A percentile compares a stretch with the other conserved stretches of the same genome.
Evolutionary conservation across 1,139 yeast genomes (phyloP).

Genomic region (Lodderomyces parapsilosis): DNA sequence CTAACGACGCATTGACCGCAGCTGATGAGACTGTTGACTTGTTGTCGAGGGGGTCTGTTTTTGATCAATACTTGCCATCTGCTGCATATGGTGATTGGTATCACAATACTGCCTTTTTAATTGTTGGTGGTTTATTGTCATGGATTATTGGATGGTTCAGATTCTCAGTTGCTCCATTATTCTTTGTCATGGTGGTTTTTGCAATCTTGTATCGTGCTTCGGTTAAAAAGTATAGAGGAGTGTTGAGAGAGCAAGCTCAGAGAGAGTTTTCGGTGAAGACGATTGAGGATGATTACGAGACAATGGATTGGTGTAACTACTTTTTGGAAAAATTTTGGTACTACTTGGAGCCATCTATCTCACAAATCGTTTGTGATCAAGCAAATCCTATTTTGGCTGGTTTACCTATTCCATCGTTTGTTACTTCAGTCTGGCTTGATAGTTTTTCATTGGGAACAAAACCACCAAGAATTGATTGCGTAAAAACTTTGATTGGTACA

Average conservation of each 20-base stretch:
- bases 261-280: slow-evolving; percentile 78
- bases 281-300: slow-evolving; percentile 85
- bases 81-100: slow-evolving; percentile 91
- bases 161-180: slow-evolving; percentile 78
- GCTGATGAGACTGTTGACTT: slow-evolving; percentile 74
- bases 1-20: slow-evolving; percentile 58
- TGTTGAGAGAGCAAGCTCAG: slow-evolving; percentile 75
- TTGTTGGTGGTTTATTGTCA: slow-evolving; percentile 65
- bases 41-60: slow-evolving; percentile 62
- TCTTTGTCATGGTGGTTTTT: slow-evolving; percentile 60
- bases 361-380: slow-evolving; percentile 81
- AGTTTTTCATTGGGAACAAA: slow-evolving; percentile 90
- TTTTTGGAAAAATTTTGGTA: slow-evolving; percentile 90
- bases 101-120: slow-evolving; percentile 73
- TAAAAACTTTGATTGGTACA: slow-evolving; percentile 84
- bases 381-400: slow-evolving; percentile 80
- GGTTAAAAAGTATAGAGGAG: slow-evolving; percentile 72
- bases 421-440: slow-evolving; percentile 81
- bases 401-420: slow-evolving; percentile 77
- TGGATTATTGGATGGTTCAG: slow-evolving; percentile 79
- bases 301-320: slow-evolving; percentile 92
- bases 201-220: slow-evolving; percentile 79
- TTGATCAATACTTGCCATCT: slow-evolving; percentile 72
- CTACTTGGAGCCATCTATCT: slow-evolving; percentile 83
- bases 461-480: slow-evolving; percentile 89